Evolutionary conservation across 2,329 filamentous ascomycete genomes (phyloP).

Genomic region (Calonectria fujianensis): DNA sequence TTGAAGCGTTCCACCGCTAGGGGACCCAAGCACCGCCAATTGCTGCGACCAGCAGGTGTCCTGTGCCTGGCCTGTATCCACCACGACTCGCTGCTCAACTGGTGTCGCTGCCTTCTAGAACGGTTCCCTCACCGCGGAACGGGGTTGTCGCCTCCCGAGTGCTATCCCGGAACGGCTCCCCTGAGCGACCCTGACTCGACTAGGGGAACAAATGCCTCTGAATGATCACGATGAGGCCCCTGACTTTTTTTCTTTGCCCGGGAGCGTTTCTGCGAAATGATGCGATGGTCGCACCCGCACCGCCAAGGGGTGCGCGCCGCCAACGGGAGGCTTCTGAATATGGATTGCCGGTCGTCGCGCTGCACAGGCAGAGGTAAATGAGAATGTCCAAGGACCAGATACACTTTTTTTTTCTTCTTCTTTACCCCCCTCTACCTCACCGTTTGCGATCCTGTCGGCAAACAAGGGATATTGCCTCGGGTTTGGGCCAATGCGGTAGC

Average conservation of each 20-base stretch:
- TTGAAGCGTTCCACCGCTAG: constrained; percentile 50
- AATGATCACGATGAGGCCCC: constrained; percentile 35
- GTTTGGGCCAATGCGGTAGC: constrained; percentile 36
- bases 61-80: constrained; percentile 46
- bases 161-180: constrained; percentile 50
- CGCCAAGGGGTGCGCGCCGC: constrained; percentile 5
- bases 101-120: constrained; percentile 56
- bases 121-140: constrained; percentile 56
- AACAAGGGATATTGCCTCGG: constrained; percentile 30
- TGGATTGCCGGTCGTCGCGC: constrained; percentile 11
- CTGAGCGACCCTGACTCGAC: constrained; percentile 39
- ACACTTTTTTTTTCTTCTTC: neutral
- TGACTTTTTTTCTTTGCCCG: constrained; percentile 32
- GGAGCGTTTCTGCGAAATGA: constrained; percentile 22
- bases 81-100: constrained; percentile 36
- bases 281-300: constrained; percentile 15
- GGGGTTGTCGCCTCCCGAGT: constrained; percentile 48
- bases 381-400: neutral
- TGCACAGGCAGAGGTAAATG: constrained; percentile 14
- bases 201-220: constrained; percentile 38
- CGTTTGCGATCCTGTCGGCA: constrained; percentile 28
- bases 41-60: constrained; percentile 40
- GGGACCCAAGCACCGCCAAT: constrained; percentile 43
- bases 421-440: neutral
- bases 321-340: constrained; percentile 17